Base-by-base conservation (phyloP, 164 flowering plant species). In the Tetrastigma voinierianum region DNA sequence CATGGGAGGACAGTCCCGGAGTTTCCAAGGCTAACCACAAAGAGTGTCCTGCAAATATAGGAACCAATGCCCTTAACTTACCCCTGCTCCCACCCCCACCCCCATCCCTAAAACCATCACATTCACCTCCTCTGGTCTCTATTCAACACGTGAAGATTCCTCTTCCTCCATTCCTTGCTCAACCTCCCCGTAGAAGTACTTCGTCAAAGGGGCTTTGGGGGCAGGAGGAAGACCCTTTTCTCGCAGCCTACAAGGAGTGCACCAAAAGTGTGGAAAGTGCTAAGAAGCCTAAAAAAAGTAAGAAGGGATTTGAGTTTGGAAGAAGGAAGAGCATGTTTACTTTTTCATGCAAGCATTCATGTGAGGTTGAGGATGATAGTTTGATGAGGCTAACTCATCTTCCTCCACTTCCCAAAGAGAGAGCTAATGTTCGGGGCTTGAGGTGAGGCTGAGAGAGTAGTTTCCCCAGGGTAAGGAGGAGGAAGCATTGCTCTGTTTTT, bases 1-100 rank as follows among this genome's bases (percentile, higher is more conserved):
- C 82, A 9, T 83, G 86, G 86, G 86, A 83, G 72, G 67, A 80
- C 51, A 54, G 66, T 40, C 86, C 83, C 0, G 82, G 86, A 12
- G 14, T 83, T 6, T 59, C 78, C 40, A 81, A 74, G 71, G 57
- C 57, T 46, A 59, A 17, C 12, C 65, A 55, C 24, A 56, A 62
- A 8, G 61, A 66, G 51, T 1, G 23, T 13, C 67, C 45, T 43
- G 45, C 49, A 20, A 14, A 46, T 20, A 2, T 21, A 49, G 51
- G 54, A 9, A 47, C 44, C 0, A 12, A 24, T n/a, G 54, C 49
- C 45, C 65, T 67, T 18, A 70, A 59, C 70, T 65, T 69, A 32
- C 66, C 79, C 12, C 68, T 64, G 2, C 69, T 80, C 8, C 71
- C 72, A 9, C 74, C 74, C 8, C 71, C 72, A 9, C 74, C 74